Evolutionary conservation across 2,329 filamentous ascomycete species (phyloP).

Genomic region (Phaeoacremonium minimum): DNA sequence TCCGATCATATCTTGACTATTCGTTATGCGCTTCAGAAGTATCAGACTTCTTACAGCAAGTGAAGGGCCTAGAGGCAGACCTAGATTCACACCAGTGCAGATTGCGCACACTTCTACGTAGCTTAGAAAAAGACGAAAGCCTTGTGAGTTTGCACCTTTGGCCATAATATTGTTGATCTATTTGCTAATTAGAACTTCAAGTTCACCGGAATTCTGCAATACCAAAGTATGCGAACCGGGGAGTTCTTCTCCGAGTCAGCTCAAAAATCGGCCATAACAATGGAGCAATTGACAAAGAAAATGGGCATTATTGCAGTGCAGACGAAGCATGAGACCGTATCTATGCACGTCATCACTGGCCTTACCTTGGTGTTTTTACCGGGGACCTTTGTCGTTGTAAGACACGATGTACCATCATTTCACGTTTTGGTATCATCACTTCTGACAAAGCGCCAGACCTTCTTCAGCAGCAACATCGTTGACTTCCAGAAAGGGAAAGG

Average conservation of each 20-base stretch:
- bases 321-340: constrained; percentile 34
- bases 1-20: constrained; percentile 1
- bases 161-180: background rate
- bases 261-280: constrained; percentile 9
- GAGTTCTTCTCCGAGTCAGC: constrained; percentile 16
- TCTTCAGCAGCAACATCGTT: background rate
- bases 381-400: constrained; percentile 18
- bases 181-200: constrained; percentile 3
- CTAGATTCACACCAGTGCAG: constrained; percentile 10
- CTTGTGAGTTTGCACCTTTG: constrained; percentile 8
- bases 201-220: constrained; percentile 17
- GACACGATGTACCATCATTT: background rate
- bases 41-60: constrained; percentile 8
- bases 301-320: constrained; percentile 49
- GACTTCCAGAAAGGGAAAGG: too few species aligned
- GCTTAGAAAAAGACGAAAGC: constrained; percentile 10
- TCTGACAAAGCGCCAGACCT: background rate
- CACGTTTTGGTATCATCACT: background rate
- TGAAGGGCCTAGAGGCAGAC: constrained; percentile 10
- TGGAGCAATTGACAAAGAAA: too few species aligned
- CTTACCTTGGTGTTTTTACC: constrained; percentile 23
- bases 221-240: constrained; percentile 13
- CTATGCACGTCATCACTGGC: constrained; percentile 24
- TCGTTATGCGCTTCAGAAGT: constrained; percentile 3
- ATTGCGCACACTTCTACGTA: constrained; percentile 8